phyloP scores from a whole-genome alignment of 176 grass and related monocot genomes.

The Oryza punctata region DNA sequence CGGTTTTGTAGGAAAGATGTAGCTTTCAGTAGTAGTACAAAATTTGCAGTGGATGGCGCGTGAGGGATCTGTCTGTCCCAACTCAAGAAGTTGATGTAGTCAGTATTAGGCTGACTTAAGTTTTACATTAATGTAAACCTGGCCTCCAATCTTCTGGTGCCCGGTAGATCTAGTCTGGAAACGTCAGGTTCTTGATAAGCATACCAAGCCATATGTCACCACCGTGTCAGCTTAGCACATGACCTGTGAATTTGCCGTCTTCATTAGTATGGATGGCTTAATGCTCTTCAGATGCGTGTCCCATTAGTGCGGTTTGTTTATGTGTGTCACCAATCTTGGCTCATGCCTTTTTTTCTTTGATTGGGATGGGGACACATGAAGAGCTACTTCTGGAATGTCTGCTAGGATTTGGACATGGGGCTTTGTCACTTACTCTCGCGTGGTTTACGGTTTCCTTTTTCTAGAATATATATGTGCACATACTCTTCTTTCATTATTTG shows the following conservation, averaged over 20 bases:
- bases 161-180: slow-evolving; percentile 44
- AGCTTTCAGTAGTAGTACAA: slow-evolving; percentile 24
- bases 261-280: slow-evolving; percentile 13
- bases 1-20: slow-evolving; percentile 33
- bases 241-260: neutral
- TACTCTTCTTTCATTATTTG: neutral
- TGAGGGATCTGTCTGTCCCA: slow-evolving; percentile 53
- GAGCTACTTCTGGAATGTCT: slow-evolving; percentile 28
- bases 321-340: slow-evolving; percentile 24
- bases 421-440: neutral
- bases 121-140: slow-evolving; percentile 6
- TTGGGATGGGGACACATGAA: slow-evolving; percentile 18
- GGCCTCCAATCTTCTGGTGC: neutral
- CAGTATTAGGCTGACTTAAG: slow-evolving; percentile 32
- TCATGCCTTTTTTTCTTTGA: slow-evolving; percentile 10
- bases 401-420: slow-evolving; percentile 1
- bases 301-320: slow-evolving; percentile 19
- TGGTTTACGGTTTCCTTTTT: neutral
- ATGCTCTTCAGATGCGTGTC: slow-evolving; percentile 16
- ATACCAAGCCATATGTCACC: slow-evolving; percentile 5
- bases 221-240: slow-evolving; percentile 9
- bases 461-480: too few species aligned
- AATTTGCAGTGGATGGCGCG: slow-evolving; percentile 39
- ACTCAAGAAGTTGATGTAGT: slow-evolving; percentile 7
- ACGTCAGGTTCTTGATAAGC: slow-evolving; percentile 30